A percentile compares a stretch with the other conserved stretches of the same genome.
These are phyloP conservation scores for Wolfiporia cocos DNA, from an alignment of 1,284 basidiomycete genomes.

Conservation along the genomic window DNA sequence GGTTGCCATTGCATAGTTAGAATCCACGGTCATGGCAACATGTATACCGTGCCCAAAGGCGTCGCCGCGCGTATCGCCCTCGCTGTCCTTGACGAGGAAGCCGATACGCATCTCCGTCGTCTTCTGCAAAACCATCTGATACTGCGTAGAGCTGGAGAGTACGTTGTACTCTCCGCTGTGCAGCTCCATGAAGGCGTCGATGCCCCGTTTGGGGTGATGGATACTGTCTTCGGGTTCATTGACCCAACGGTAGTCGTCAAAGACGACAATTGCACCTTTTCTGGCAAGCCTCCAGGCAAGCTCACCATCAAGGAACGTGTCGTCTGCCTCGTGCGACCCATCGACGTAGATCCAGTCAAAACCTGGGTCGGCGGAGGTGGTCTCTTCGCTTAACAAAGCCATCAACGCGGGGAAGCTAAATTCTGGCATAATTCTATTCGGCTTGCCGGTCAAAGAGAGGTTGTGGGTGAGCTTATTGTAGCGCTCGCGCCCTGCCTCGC, in stretches of 20 bases:
- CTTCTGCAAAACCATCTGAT: conserved; percentile 49
- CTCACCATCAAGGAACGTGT: conserved; percentile 55
- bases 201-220: conserved; percentile 49
- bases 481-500: conserved; percentile 42
- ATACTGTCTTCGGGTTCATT: conserved; percentile 40
- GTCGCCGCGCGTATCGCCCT: conserved; percentile 7
- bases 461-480: conserved; percentile 41
- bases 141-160: conserved; percentile 33
- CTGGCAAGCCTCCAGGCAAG: conserved; percentile 49
- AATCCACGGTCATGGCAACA: conserved; percentile 38
- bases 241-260: conserved; percentile 55
- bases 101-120: conserved; percentile 46
- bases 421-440: conserved; percentile 38
- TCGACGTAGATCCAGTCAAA: conserved; percentile 59
- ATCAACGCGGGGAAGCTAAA: conserved; percentile 51
- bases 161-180: conserved; percentile 42
- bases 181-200: conserved; percentile 47
- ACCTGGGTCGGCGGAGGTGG: conserved; percentile 29
- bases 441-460: conserved; percentile 35
- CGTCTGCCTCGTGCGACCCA: conserved; percentile 53
- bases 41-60: conserved; percentile 42
- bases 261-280: conserved; percentile 44
- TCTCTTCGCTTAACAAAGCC: conserved; percentile 42
- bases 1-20: conserved; percentile 40
- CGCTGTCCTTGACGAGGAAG: conserved; percentile 32